Percentiles rank a stretch among this genome's conserved stretches.
Evolutionary conservation across 768 basidiomycete genomes (phyloP).

Genomic region (Mycena galopus): DNA sequence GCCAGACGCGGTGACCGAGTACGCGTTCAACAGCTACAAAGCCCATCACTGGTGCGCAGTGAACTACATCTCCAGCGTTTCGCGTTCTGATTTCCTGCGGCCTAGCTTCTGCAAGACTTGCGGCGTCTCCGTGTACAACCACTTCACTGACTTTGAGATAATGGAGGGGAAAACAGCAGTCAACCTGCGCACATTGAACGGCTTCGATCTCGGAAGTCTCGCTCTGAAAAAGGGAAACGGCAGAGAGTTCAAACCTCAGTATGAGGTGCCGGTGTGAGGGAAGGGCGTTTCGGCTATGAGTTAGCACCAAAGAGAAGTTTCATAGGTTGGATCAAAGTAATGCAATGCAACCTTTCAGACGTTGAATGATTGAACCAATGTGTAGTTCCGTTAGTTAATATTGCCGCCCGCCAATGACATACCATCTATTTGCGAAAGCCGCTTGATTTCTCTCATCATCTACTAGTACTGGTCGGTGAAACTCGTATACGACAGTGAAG

Average conservation of each 20-base stretch:
- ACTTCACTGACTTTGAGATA: not conserved
- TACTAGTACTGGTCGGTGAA: too few relatives aligned
- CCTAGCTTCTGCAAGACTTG: slow-evolving; percentile 21
- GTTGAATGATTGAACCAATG: slow-evolving; percentile 3
- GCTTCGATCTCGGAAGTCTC: slow-evolving; percentile 5
- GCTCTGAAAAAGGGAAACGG: slow-evolving; percentile 5
- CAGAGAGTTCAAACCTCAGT: slow-evolving; percentile 8
- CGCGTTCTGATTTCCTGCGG: slow-evolving; percentile 4
- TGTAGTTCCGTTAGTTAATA: too few relatives aligned
- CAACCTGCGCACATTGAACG: slow-evolving; percentile 13
- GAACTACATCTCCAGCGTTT: not conserved
- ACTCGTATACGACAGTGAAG: too few relatives aligned
- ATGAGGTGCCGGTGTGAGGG: slow-evolving; percentile 18
- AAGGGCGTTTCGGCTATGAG: not conserved
- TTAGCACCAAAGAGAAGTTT: slow-evolving; percentile 9
- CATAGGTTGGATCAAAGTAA: slow-evolving; percentile 1
- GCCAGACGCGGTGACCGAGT: slow-evolving; percentile 10
- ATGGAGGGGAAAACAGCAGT: not conserved
- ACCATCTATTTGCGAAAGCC: too few relatives aligned
- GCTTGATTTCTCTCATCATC: too few relatives aligned
- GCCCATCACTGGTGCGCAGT: slow-evolving; percentile 4
- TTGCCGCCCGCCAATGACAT: too few relatives aligned
- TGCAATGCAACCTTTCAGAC: slow-evolving; percentile 13
- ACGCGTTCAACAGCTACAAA: slow-evolving; percentile 4
- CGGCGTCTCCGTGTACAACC: slow-evolving; percentile 6